phyloP scores from a whole-genome alignment of 1,139 yeast species.

The Lodderomyces margitis region DNA sequence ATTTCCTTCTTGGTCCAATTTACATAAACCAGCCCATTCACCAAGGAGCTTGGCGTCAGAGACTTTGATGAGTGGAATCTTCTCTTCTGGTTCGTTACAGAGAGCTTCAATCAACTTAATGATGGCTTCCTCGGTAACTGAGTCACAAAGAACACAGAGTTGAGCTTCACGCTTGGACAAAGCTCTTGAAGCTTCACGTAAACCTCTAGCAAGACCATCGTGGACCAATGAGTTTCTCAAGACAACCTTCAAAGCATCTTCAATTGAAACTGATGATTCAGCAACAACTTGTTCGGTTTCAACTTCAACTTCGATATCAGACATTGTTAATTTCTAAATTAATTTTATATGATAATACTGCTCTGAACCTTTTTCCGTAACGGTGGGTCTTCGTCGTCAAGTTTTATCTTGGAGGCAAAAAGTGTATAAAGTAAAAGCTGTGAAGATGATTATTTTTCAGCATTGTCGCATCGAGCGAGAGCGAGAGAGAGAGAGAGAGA shows the following conservation, averaged over 20 bases:
- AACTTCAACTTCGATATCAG: slow-evolving; percentile 85
- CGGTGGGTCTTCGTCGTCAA: slow-evolving; percentile 3
- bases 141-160: slow-evolving; percentile 95
- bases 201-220: slow-evolving; percentile 99
- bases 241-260: slow-evolving; percentile 98
- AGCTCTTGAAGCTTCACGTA: slow-evolving; percentile 99
- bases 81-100: slow-evolving; percentile 95
- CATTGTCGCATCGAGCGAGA: too few species aligned
- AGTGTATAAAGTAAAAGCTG: not conserved
- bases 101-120: slow-evolving; percentile 98
- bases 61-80: slow-evolving; percentile 98
- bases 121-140: slow-evolving; percentile 97
- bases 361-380: slow-evolving; percentile 2
- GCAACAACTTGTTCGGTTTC: slow-evolving; percentile 84
- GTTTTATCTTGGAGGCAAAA: slow-evolving; percentile 1
- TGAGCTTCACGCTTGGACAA: slow-evolving; percentile 97
- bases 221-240: slow-evolving; percentile 97
- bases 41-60: slow-evolving; percentile 99
- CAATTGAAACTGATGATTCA: slow-evolving; percentile 90
- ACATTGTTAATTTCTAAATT: slow-evolving; percentile 40
- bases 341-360: slow-evolving; percentile 1
- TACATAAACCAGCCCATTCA: slow-evolving; percentile 99
- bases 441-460: not conserved
- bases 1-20: slow-evolving; percentile 99
- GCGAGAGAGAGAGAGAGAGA: not conserved